Base-by-base conservation (phyloP, 1,139 yeast species). In the Suhomyces anneliseae region DNA sequence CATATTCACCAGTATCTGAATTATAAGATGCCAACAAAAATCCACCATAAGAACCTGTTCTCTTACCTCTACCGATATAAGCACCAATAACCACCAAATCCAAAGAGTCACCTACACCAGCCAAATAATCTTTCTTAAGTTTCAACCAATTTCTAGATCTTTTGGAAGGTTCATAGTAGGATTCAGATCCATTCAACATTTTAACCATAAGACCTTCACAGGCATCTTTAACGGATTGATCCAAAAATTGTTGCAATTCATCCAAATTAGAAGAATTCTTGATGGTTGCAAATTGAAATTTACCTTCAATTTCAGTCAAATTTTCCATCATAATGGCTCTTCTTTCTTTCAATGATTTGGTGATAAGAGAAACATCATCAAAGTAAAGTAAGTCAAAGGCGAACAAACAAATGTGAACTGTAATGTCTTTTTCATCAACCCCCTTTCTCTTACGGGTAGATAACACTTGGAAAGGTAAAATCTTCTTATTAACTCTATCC, bases 131-230 rank as follows among this genome's bases (percentile, higher is more conserved):
- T 66, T 93, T 93, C 68, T 93, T 93, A 60, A 93, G 74, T 62
- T 93, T 93, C 54, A 93, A 78, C 99, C 99, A 93, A 66, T 93
- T 92, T 50, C 97, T 76, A 9, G 96, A 88, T 62, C 99, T 78
- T 65, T 92, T 92, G 34, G 96, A 88, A 8, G 99, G 99, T 67
- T 93, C 97, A 64, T 93, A 93, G 50, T 74, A 82, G 4, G 95
- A 86, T 44, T 90, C 97, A 7, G 66, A 65, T 0, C 97, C 95
- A 51, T 88, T 85, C 36, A 93, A 71, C 70, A 90, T 83, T 63
- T 93, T 93, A 40, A 93, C 93, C 99, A 93, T 93, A 43, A 93
- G 75, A 0, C 99, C 99, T 66, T 93, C 99, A 64, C 99, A 95
- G 19, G 92, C 76, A 59, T 88, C 95, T 58, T 86, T 85, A 27